Evolutionary conservation across 1,139 yeast species (phyloP).

Genomic region (Yamadazyma siamensis): DNA sequence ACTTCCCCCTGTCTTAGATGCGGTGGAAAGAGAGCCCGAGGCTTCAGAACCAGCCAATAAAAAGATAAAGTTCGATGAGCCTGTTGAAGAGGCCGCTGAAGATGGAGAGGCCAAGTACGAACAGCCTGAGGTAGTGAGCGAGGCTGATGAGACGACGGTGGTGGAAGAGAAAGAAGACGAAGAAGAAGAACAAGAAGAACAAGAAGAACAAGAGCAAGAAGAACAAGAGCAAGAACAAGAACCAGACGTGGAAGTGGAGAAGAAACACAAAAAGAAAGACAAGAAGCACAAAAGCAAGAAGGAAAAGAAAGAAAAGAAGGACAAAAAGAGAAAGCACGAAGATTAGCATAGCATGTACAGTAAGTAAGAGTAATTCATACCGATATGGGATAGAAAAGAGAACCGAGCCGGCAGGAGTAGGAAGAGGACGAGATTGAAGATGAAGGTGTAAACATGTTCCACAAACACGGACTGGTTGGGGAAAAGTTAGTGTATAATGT

Average conservation of each 20-base stretch:
- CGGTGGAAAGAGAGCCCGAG: constrained; percentile 14
- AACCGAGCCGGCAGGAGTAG: no score
- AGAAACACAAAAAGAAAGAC: constrained; percentile 15
- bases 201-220: constrained; percentile 12
- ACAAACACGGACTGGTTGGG: no score
- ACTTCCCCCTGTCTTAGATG: constrained; percentile 49
- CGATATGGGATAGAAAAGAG: no score
- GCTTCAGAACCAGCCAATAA: constrained; percentile 14
- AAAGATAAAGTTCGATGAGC: constrained; percentile 18
- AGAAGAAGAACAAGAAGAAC: constrained; percentile 18
- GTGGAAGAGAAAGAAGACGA: constrained; percentile 15
- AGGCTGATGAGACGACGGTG: constrained; percentile 11
- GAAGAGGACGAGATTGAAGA: no score
- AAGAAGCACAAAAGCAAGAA: constrained; percentile 14
- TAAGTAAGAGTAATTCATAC: not conserved
- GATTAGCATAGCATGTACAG: constrained; percentile 12
- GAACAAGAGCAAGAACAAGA: constrained; percentile 11
- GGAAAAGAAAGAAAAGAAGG: constrained; percentile 15
- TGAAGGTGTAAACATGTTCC: no score
- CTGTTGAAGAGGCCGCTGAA: constrained; percentile 14
- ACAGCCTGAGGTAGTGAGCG: constrained; percentile 15
- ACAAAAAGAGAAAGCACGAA: constrained; percentile 18
- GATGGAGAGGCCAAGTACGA: constrained; percentile 16
- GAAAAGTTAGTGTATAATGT: no score
- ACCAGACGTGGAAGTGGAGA: no score